Evolutionary conservation across 768 basidiomycete species (phyloP), one percentile per base, ranked within the genome.

Genomic region (Hortiboletus flavorubellus): DNA sequence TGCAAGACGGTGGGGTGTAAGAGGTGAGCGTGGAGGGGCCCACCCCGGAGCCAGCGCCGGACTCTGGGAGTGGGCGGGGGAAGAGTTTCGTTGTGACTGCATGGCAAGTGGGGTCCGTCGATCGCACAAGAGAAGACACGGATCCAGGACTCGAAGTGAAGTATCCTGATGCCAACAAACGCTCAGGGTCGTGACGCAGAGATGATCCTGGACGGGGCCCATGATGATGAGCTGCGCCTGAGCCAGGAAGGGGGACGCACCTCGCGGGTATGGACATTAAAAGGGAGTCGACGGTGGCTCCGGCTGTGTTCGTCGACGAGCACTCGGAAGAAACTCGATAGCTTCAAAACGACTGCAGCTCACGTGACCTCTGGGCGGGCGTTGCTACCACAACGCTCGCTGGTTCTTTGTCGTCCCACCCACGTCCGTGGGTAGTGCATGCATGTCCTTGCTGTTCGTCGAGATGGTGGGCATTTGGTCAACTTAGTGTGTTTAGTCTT

Each of bases 1-100:
- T 35, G 89, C 91, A 10, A 93, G 82, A 12, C 88, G 79, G 61
- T 88, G 80, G 5, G 91, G 90, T 4, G 89, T 71, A 8, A 93
- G 74, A 4, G 91, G 91, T 23, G 86, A 69, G 64, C 82, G 86
- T 54, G 88, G 89, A 7, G 81, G 82, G 4, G 74, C 75, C 87
- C 88, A 87, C 68, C 30, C 55, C 3, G 52, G 21, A 21, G 21
- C 21, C 21, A 21, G 21, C 21, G 21, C 21, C 21, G 21, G 21
- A 46, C 52, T 62, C 26, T 51, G 57, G 21, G 63, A 50, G 51
- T 46, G 34, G 10, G 42, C 23, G 4, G 62, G 60, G 33, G 42
- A 38, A 46, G 63, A 64, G 50, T 26, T 48, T 46, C 38, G 60
- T 48, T 55, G 60, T 33, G 61, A 54, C n/a, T 48, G 49, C 60